Conservation (phyloP, 768 basidiomycete genomes). For the Crepidotus variabilis region DNA sequence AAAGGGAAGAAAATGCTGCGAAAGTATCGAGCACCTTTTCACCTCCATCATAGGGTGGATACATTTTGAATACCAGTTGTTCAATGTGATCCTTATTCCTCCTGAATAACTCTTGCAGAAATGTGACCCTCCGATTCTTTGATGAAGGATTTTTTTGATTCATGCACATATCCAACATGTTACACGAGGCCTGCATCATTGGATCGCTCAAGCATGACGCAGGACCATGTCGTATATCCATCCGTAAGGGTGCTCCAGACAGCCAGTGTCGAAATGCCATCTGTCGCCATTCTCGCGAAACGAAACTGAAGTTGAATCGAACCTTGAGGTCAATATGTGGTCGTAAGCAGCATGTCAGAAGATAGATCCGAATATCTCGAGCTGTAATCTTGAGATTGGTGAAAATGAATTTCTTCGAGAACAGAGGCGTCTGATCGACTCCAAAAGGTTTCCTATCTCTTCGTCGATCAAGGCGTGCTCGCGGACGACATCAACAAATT, state of each 20-base stretch:
- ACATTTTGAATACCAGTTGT: no score
- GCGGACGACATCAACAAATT: no score
- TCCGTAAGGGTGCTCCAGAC: not conserved
- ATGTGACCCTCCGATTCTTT: no score
- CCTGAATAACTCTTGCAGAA: no score
- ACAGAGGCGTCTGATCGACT: slow-evolving; percentile 28
- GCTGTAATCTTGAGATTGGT: slow-evolving; percentile 34
- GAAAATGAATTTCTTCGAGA: slow-evolving; percentile 33
- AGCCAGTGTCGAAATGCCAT: not conserved
- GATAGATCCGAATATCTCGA: slow-evolving; percentile 36
- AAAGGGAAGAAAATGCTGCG: no score
- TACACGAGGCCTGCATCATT: not conserved
- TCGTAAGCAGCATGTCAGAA: slow-evolving; percentile 17
- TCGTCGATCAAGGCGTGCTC: slow-evolving; percentile 30
- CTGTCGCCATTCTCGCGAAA: not conserved
- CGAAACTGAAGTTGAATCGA: slow-evolving; percentile 24
- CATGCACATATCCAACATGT: no score
- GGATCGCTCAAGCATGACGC: not conserved
- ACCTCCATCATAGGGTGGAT: no score
- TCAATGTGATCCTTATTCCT: no score
- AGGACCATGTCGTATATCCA: not conserved
- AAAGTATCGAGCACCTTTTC: no score
- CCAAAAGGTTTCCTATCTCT: slow-evolving; percentile 30
- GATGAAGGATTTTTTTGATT: no score
- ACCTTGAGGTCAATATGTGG: slow-evolving; percentile 17